phyloP scores from a whole-genome alignment of 2,329 filamentous ascomycete species.

The Aphanocladium album region DNA sequence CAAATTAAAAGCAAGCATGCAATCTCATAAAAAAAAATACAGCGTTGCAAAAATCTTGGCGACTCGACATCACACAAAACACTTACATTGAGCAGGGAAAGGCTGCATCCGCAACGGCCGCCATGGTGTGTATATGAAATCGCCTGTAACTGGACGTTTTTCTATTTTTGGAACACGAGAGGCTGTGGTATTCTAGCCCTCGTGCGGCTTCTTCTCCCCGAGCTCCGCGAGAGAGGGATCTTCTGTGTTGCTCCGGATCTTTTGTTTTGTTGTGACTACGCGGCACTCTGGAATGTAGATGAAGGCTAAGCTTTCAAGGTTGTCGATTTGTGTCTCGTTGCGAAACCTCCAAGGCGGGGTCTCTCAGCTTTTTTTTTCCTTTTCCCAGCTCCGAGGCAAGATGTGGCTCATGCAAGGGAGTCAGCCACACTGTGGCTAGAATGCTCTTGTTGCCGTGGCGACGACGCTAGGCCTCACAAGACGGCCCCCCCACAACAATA shows the following conservation, averaged over 20 bases:
- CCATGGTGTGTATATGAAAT: slow-evolving; percentile 30
- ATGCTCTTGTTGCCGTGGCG: slow-evolving; percentile 18
- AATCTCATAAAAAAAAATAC: too few relatives aligned
- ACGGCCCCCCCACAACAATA: slow-evolving; percentile 17
- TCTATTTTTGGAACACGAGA: slow-evolving; percentile 9
- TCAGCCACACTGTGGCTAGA: background rate
- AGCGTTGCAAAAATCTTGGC: background rate
- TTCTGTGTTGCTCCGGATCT: background rate
- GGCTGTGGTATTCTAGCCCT: background rate
- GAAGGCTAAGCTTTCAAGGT: background rate
- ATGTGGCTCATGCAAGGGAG: background rate
- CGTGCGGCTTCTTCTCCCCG: background rate
- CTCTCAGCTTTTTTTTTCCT: background rate
- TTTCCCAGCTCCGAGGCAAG: background rate
- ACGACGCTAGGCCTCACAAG: slow-evolving; percentile 12
- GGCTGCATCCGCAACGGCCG: slow-evolving; percentile 36
- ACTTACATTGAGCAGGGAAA: slow-evolving; percentile 62
- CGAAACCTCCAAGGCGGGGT: slow-evolving; percentile 5
- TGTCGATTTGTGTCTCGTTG: background rate
- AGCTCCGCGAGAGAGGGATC: background rate
- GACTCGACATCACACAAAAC: slow-evolving; percentile 10
- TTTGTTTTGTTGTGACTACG: slow-evolving; percentile 2
- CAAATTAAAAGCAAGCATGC: too few relatives aligned
- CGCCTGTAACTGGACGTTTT: background rate
- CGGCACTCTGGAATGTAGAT: slow-evolving; percentile 9